Evolutionary conservation across 1,139 yeast species (phyloP), one percentile per base, ranked within the genome.

Genomic region (Zhuliangozyma parablackwelliae): DNA sequence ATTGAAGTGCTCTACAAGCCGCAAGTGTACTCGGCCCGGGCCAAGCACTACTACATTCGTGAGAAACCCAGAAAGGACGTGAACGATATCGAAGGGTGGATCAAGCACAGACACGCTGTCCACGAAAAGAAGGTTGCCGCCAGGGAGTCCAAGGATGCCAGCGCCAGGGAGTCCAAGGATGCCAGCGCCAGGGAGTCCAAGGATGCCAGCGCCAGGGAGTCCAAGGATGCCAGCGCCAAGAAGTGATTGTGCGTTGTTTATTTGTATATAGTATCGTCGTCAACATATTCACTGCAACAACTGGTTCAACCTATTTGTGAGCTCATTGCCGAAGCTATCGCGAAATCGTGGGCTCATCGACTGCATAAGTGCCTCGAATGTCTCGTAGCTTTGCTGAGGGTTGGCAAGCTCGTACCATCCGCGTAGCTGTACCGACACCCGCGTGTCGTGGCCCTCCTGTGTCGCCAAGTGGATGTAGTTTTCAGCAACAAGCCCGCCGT

Each of bases 31-130:
- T 75, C 80, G 70, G 57, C 71, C 21, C 77, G 95, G 75, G 77
- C 79, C 63, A 88, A 86, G 70, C 92, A 87, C 49, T 88, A 82
- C 70, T 89, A 86, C 62, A 85, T 89, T 56, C 82, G 96, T 65
- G 46, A 29, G 25, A 83, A 78, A 61, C 75, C 87, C 47, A 82
- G 81, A 61, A 67, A 82, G 62, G 97, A 89, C 61, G 96, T 87
- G 32, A 85, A 82, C 43, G 92, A 84, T 54, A 66, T 83, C 43
- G 92, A 83, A 51, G 63, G 57, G 6, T 59, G 60, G 42, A 56
- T 69, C 39, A 65, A 63, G 34, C 49, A 48, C 39, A 43, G 49
- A 44, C 40, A 41, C 28, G 33, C 31, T 16, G 34, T 30, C 2
- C 37, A 35, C 30, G 40, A 32, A 34, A 41, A 44, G 30, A 43